These are phyloP conservation scores for Microstegium vimineum DNA, from an alignment of 176 grass and related monocot genomes.

Conservation along the genomic window DNA sequence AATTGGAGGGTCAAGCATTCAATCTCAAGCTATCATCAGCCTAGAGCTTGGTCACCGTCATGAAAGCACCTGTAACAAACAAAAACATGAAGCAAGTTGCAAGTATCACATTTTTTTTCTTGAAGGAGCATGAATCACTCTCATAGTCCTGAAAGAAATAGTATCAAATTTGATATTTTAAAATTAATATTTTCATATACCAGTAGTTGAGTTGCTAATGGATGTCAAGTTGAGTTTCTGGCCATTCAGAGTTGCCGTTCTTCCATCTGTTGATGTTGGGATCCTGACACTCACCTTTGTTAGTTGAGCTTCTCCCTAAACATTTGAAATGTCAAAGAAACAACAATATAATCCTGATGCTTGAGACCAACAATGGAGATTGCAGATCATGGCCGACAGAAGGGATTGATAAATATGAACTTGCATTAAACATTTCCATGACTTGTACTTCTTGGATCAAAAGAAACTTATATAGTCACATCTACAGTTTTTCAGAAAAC, in stretches of 20 bases:
- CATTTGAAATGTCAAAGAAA: neutral
- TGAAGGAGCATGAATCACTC: neutral
- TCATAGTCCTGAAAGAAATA: no score
- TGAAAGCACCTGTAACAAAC: slow-evolving; percentile 43
- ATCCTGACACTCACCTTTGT: slow-evolving; percentile 62
- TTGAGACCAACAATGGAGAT: neutral
- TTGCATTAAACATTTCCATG: no score
- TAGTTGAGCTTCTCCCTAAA: slow-evolving; percentile 34
- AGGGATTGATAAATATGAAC: no score
- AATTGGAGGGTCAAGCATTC: slow-evolving; percentile 57
- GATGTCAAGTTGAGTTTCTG: slow-evolving; percentile 42
- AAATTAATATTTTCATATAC: neutral
- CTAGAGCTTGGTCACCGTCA: slow-evolving; percentile 55
- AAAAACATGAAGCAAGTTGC: neutral
- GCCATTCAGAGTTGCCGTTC: slow-evolving; percentile 50
- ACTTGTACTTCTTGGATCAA: no score
- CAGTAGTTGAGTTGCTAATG: slow-evolving; percentile 32
- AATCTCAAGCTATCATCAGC: slow-evolving; percentile 40
- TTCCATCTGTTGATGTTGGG: slow-evolving; percentile 49
- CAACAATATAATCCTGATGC: neutral
- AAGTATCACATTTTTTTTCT: neutral
- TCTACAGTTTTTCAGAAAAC: no score
- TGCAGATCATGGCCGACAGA: neutral
- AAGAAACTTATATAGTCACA: no score
- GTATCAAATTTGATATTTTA: neutral